phyloP scores from a whole-genome alignment of 257 asterid genomes.

The Ajuga chamaepitys region DNA sequence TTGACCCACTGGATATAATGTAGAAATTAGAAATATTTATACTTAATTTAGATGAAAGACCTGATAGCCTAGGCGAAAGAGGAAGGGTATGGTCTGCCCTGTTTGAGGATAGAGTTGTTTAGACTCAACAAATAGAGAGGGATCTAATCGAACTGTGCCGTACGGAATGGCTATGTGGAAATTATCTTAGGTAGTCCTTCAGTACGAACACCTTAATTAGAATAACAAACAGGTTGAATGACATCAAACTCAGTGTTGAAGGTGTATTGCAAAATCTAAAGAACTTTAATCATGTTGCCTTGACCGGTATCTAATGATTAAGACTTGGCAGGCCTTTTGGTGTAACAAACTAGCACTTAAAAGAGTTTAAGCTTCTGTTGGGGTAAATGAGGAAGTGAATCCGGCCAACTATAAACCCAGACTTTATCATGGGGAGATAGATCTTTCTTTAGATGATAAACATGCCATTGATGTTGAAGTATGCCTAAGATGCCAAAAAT shows the following conservation, averaged over 20 bases:
- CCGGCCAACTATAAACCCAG: slow-evolving; percentile 31
- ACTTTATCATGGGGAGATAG: slow-evolving; percentile 29
- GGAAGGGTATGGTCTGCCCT: too few relatives aligned
- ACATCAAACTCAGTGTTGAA: slow-evolving; percentile 31
- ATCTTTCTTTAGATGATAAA: slow-evolving; percentile 60
- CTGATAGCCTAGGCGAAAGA: too few relatives aligned
- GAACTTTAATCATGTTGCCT: slow-evolving; percentile 36
- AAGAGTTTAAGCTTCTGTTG: slow-evolving; percentile 54
- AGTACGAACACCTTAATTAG: too few relatives aligned
- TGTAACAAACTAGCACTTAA: slow-evolving; percentile 34
- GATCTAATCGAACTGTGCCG: too few relatives aligned
- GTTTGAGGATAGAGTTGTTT: too few relatives aligned
- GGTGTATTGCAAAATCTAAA: slow-evolving; percentile 38
- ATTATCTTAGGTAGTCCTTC: too few relatives aligned
- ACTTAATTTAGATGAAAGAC: too few relatives aligned
- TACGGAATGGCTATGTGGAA: too few relatives aligned
- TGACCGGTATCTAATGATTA: slow-evolving; percentile 52
- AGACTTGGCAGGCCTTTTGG: slow-evolving; percentile 47
- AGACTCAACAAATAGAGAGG: too few relatives aligned
- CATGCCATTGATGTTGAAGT: slow-evolving; percentile 58
- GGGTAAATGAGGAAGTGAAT: slow-evolving; percentile 29
- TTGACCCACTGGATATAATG: too few relatives aligned
- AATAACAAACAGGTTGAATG: too few relatives aligned
- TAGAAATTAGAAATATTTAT: too few relatives aligned
- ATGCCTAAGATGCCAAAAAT: slow-evolving; percentile 61